These are phyloP conservation scores for Emericellopsis terricola DNA, from an alignment of 495 filamentous ascomycete species.

Conservation along the genomic window DNA sequence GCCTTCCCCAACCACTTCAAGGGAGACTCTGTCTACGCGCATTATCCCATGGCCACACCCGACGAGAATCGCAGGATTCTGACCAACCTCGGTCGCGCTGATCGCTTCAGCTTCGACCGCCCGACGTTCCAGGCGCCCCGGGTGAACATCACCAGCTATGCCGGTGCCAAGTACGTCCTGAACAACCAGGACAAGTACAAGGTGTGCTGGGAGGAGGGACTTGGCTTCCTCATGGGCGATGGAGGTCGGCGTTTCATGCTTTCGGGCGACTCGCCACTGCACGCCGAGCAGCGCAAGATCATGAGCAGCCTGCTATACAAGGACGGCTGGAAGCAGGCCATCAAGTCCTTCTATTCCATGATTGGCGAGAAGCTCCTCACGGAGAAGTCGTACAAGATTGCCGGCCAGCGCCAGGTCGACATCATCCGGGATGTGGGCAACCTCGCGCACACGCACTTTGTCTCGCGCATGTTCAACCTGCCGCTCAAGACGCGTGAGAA, in stretches of 20 bases:
- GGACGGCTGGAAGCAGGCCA: slow-evolving; percentile 31
- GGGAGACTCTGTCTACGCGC: slow-evolving; percentile 67
- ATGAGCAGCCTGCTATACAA: slow-evolving; percentile 40
- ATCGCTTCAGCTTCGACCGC: slow-evolving; percentile 52
- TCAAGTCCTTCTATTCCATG: slow-evolving; percentile 47
- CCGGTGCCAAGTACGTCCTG: slow-evolving; percentile 43
- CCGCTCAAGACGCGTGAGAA: slow-evolving; percentile 54
- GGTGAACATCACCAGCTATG: slow-evolving; percentile 39
- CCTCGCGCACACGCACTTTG: slow-evolving; percentile 53
- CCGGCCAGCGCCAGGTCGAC: slow-evolving; percentile 51
- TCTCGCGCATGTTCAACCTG: slow-evolving; percentile 50
- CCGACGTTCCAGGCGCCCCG: slow-evolving; percentile 34
- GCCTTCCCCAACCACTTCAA: slow-evolving; percentile 72
- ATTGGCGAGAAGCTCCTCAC: slow-evolving; percentile 45
- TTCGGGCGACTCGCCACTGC: slow-evolving; percentile 29
- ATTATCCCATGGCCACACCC: slow-evolving; percentile 64
- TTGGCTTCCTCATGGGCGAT: slow-evolving; percentile 29
- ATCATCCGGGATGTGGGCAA: slow-evolving; percentile 63
- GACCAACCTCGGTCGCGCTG: slow-evolving; percentile 48
- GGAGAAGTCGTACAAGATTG: slow-evolving; percentile 39
- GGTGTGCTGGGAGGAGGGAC: slow-evolving; percentile 38
- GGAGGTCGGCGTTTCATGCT: slow-evolving; percentile 35
- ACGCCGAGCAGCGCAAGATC: slow-evolving; percentile 28
- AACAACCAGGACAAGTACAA: slow-evolving; percentile 45
- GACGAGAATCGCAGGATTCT: slow-evolving; percentile 56